Evolutionary conservation across 495 filamentous ascomycete genomes (phyloP).

Genomic region (Lophiostoma macrostomum): DNA sequence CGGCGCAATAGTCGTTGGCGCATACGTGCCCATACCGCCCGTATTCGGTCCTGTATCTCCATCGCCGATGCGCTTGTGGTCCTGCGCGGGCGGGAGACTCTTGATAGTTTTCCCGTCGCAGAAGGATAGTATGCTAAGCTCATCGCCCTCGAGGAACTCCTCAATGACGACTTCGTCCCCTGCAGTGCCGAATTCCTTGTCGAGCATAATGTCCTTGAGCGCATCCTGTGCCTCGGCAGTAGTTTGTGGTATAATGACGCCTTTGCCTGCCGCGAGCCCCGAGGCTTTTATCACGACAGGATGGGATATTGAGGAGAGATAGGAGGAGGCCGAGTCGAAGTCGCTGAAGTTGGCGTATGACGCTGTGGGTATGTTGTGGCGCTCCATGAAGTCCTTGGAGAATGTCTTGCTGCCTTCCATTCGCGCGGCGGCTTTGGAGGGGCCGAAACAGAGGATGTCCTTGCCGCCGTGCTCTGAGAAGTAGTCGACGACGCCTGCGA

Average conservation of each 20-base stretch:
- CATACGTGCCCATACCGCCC: slow-evolving; percentile 97
- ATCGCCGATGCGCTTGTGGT: slow-evolving; percentile 93
- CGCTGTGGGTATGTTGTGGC: slow-evolving; percentile 85
- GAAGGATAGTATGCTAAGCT: slow-evolving; percentile 87
- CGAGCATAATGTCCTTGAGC: slow-evolving; percentile 84
- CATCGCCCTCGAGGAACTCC: slow-evolving; percentile 88
- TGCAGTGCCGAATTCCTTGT: slow-evolving; percentile 80
- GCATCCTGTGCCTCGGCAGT: slow-evolving; percentile 79
- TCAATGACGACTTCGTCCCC: slow-evolving; percentile 95
- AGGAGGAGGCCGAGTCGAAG: slow-evolving; percentile 71
- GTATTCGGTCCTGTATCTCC: slow-evolving; percentile 92
- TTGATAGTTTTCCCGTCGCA: slow-evolving; percentile 82
- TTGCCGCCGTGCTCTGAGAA: slow-evolving; percentile 55
- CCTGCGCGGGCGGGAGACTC: slow-evolving; percentile 87
- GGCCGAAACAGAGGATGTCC: slow-evolving; percentile 81
- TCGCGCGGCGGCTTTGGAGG: slow-evolving; percentile 75
- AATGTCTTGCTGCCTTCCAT: slow-evolving; percentile 98
- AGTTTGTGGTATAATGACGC: slow-evolving; percentile 77
- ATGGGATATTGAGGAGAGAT: slow-evolving; percentile 72
- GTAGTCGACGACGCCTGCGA: slow-evolving; percentile 80
- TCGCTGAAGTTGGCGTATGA: slow-evolving; percentile 82
- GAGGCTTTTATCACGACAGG: slow-evolving; percentile 85
- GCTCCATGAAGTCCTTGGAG: slow-evolving; percentile 97
- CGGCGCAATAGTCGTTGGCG: slow-evolving; percentile 73
- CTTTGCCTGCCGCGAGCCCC: slow-evolving; percentile 86